Conservation (phyloP, 345 rosid species). For the Eucalyptus paniculata region DNA sequence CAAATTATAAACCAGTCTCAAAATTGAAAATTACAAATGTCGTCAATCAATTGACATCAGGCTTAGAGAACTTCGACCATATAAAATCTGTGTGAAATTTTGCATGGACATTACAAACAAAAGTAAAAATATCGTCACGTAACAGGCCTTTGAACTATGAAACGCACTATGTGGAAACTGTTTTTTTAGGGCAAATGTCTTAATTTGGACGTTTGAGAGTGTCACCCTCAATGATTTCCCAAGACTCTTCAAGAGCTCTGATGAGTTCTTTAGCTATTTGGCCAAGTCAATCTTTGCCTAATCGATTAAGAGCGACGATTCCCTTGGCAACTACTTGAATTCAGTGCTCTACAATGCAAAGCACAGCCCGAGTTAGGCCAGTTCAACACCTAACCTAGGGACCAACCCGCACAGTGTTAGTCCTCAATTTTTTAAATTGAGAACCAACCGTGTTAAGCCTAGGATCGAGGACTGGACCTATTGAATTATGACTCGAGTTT, state of each 20-base stretch:
- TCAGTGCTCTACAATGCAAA: background rate
- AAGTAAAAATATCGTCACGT: background rate
- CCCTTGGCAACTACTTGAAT: slow-evolving; percentile 1
- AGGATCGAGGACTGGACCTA: too few species aligned
- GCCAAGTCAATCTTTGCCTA: slow-evolving; percentile 8
- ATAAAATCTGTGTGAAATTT: too few species aligned
- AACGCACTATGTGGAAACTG: background rate
- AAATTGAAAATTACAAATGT: background rate
- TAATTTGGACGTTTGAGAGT: slow-evolving; percentile 11
- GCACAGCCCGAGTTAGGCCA: background rate
- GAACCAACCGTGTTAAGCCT: too few species aligned
- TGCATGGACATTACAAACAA: background rate
- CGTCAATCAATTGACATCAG: background rate
- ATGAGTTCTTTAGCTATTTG: slow-evolving; percentile 1
- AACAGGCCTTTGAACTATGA: background rate
- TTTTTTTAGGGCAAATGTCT: slow-evolving; percentile 28
- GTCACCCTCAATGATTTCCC: background rate
- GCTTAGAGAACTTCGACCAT: background rate
- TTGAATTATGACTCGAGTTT: too few species aligned
- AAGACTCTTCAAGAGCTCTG: background rate
- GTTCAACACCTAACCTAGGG: too few species aligned
- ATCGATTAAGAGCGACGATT: slow-evolving; percentile 24
- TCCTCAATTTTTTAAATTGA: too few species aligned
- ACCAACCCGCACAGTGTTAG: too few species aligned
- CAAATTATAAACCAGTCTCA: background rate